phyloP scores from a whole-genome alignment of 1,284 basidiomycete genomes.

The Cutaneotrichosporon sp. region DNA sequence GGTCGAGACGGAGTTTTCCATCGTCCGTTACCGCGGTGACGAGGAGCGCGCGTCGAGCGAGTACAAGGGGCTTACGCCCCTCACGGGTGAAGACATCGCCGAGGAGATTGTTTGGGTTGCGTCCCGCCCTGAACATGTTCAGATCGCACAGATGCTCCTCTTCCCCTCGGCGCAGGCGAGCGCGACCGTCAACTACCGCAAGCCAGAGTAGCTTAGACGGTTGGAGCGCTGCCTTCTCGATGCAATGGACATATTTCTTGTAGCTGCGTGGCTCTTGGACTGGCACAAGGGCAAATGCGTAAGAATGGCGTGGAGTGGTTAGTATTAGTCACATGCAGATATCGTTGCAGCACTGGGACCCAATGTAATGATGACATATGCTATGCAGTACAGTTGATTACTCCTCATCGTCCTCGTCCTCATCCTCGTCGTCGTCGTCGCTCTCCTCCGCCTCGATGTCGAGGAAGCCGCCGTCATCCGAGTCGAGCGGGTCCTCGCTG shows the following conservation, averaged over 20 bases:
- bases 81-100: conserved; percentile 71
- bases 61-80: conserved; percentile 68
- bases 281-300: too few species aligned
- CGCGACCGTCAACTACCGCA: conserved; percentile 33
- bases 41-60: conserved; percentile 72
- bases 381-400: conserved; percentile 3
- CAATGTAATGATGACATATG: conserved; percentile 7
- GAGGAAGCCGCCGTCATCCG: conserved; percentile 60
- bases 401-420: conserved; percentile 52
- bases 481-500: conserved; percentile 49
- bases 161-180: conserved; percentile 40
- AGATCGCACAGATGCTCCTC: conserved; percentile 28
- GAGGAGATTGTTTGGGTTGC: conserved; percentile 83
- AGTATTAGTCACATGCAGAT: too few species aligned
- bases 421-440: conserved; percentile 56
- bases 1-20: conserved; percentile 61
- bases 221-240: too few species aligned
- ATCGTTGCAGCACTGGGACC: too few species aligned
- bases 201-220: conserved; percentile 1
- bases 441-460: conserved; percentile 56
- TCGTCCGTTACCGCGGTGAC: conserved; percentile 82
- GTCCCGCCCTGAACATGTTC: conserved; percentile 23
- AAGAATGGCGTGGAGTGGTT: too few species aligned
- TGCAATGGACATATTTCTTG: too few species aligned
- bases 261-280: too few species aligned